Evolutionary conservation across 768 basidiomycete genomes (phyloP).

Genomic region (Leccinum uliginosum): DNA sequence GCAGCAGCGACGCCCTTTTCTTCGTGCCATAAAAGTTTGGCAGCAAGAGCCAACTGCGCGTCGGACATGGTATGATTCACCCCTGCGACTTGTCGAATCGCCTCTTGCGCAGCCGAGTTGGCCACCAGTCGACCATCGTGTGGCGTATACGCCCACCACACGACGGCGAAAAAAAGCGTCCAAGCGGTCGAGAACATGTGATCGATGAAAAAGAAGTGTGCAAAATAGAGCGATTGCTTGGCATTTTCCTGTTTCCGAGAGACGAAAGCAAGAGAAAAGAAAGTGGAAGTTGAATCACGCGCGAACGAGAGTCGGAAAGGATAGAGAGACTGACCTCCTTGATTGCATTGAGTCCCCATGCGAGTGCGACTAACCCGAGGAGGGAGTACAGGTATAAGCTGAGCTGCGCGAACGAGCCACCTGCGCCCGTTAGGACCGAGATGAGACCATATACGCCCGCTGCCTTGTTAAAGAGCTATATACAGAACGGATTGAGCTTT

Average conservation of each 20-base stretch:
- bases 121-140: constrained; percentile 82
- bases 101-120: constrained; percentile 87
- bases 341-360: constrained; percentile 86
- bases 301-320: not conserved
- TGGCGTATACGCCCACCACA: constrained; percentile 89
- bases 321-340: constrained; percentile 59
- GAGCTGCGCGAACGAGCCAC: constrained; percentile 90
- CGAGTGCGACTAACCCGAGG: constrained; percentile 69
- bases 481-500: constrained; percentile 7
- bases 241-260: constrained; percentile 69
- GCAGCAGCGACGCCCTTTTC: constrained; percentile 80
- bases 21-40: constrained; percentile 80
- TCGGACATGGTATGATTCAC: constrained; percentile 54
- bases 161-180: constrained; percentile 87
- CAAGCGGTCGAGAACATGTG: constrained; percentile 86
- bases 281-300: constrained; percentile 8
- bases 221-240: constrained; percentile 78
- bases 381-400: constrained; percentile 93
- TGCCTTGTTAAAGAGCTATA: constrained; percentile 93
- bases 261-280: no score
- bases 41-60: constrained; percentile 65
- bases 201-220: constrained; percentile 89
- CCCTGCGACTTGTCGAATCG: constrained; percentile 63
- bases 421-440: constrained; percentile 83
- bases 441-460: constrained; percentile 96